Percentiles rank a stretch among this genome's conserved stretches.
These are phyloP conservation scores for Trichoderma pleuroti DNA, from an alignment of 2,329 filamentous ascomycete genomes.

Conservation along the genomic window DNA sequence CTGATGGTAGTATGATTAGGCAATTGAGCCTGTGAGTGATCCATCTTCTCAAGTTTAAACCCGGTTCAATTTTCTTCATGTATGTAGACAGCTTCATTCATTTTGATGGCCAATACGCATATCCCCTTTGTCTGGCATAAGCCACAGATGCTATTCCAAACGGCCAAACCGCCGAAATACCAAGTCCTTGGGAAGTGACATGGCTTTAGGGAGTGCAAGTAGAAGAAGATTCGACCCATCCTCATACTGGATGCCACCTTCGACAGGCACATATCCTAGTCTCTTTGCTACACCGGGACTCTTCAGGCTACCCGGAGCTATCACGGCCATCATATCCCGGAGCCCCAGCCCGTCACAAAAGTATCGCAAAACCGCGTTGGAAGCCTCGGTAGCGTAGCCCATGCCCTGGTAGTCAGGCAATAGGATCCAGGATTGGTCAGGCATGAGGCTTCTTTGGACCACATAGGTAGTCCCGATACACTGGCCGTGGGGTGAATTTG, in stretches of 20 bases:
- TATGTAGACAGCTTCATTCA: background rate
- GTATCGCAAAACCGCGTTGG: background rate
- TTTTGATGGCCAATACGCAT: background rate
- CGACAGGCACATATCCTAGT: background rate
- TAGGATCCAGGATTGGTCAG: background rate
- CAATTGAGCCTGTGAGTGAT: background rate
- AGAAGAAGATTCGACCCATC: background rate
- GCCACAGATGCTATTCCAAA: background rate
- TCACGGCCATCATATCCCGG: background rate
- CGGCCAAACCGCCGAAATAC: background rate
- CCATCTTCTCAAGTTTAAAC: background rate
- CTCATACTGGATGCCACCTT: background rate
- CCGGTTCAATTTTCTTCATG: background rate
- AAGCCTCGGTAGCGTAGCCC: background rate
- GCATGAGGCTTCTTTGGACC: background rate
- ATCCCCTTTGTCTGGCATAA: background rate
- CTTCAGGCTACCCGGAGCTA: background rate
- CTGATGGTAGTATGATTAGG: background rate
- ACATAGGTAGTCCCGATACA: background rate
- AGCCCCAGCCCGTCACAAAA: background rate
- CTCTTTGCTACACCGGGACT: background rate
- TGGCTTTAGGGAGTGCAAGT: background rate
- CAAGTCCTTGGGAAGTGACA: background rate
- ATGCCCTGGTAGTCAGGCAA: background rate
- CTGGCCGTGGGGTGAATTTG: background rate